A percentile compares a stretch with the other conserved stretches of the same genome.
Conservation (phyloP, 495 filamentous ascomycete genomes). For the Achaetomiella virescens region DNA sequence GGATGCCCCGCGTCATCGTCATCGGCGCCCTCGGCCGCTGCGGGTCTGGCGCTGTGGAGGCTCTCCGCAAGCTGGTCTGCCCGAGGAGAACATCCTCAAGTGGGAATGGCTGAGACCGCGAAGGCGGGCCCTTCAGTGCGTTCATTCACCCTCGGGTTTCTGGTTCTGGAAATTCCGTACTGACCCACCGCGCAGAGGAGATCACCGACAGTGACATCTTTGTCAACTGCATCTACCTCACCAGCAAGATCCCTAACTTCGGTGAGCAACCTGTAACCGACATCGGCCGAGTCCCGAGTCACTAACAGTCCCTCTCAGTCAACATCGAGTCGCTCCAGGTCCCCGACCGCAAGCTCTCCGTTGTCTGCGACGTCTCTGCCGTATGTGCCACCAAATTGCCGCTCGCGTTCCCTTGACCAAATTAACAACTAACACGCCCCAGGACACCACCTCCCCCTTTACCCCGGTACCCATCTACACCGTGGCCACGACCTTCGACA, state of each 20-base stretch:
- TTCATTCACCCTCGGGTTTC: neutral
- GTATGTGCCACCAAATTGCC: conserved; percentile 61
- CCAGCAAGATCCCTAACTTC: conserved; percentile 34
- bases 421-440: conserved; percentile 34
- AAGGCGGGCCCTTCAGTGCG: conserved; percentile 68
- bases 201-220: conserved; percentile 78
- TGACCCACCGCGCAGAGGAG: conserved; percentile 46
- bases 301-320: conserved; percentile 33
- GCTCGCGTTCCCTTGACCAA: conserved; percentile 39
- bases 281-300: neutral
- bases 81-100: conserved; percentile 67
- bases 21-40: conserved; percentile 76
- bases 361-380: conserved; percentile 82
- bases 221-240: conserved; percentile 89
- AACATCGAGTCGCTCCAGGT: conserved; percentile 59
- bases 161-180: neutral
- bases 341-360: conserved; percentile 66
- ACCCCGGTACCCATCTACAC: conserved; percentile 75
- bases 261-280: conserved; percentile 9
- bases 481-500: conserved; percentile 72
- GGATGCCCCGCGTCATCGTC: conserved; percentile 49
- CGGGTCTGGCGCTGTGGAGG: conserved; percentile 75
- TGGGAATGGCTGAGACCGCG: conserved; percentile 93
- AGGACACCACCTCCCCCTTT: conserved; percentile 53
- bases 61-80: conserved; percentile 69